Percentiles rank a stretch among this genome's conserved stretches.
Conservation (phyloP, 148 eudicot genomes). For the Amaranthus palmeri region DNA sequence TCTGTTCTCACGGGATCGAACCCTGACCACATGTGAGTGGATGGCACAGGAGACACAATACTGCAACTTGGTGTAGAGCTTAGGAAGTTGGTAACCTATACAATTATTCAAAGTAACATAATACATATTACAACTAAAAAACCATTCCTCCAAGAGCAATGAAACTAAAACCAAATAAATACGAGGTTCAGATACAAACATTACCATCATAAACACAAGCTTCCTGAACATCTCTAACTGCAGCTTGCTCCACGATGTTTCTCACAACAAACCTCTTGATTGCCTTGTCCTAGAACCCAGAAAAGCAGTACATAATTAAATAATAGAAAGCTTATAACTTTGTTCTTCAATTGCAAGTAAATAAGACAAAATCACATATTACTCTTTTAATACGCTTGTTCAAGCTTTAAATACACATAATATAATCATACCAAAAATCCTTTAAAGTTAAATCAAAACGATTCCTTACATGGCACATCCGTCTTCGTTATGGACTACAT, state of each 20-base stretch:
- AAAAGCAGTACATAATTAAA: background rate
- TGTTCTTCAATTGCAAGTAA: background rate
- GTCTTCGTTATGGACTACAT: too few species aligned
- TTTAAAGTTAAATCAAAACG: background rate
- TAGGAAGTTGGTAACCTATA: constrained; percentile 40
- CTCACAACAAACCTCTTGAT: constrained; percentile 48
- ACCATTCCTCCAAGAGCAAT: background rate
- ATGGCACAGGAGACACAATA: constrained; percentile 45
- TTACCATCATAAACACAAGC: constrained; percentile 46
- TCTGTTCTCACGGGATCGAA: constrained; percentile 31
- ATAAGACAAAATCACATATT: background rate
- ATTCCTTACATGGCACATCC: too few species aligned
- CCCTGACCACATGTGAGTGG: constrained; percentile 47
- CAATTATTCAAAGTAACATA: background rate
- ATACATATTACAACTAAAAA: background rate
- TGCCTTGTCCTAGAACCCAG: constrained; percentile 34
- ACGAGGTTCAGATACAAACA: background rate
- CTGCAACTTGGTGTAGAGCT: constrained; percentile 39
- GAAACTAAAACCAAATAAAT: background rate
- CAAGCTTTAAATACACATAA: background rate
- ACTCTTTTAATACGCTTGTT: too few species aligned
- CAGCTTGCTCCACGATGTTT: constrained; percentile 53
- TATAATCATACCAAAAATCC: background rate
- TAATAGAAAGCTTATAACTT: background rate
- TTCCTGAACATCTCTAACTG: constrained; percentile 47